Conservation (phyloP, 441 rosid genomes). For the Syzygium malaccense region DNA sequence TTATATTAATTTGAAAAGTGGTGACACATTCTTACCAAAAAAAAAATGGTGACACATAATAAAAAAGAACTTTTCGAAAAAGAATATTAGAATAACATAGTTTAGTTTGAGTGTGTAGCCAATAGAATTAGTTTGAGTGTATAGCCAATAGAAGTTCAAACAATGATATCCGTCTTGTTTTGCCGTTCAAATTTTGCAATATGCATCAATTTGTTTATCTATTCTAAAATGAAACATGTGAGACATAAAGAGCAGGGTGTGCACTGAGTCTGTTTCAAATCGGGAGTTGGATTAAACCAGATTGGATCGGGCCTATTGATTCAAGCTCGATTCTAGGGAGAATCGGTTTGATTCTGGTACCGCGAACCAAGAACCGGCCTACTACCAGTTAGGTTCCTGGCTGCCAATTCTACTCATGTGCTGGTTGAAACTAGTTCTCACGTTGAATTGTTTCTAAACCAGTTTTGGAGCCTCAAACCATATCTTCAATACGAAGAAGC, state of each 20-base stretch:
- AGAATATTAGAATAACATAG: not conserved
- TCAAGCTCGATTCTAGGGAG: not conserved
- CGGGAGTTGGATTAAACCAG: not conserved
- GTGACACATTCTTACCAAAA: no score
- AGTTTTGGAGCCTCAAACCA: not conserved
- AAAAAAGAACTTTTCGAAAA: not conserved
- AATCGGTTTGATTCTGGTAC: not conserved
- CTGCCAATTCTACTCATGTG: not conserved
- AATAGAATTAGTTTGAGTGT: no score
- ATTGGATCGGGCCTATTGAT: fast-evolving
- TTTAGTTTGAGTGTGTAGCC: no score
- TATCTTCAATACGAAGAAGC: not conserved
- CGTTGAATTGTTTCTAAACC: not conserved
- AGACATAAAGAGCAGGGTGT: not conserved
- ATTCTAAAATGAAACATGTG: not conserved
- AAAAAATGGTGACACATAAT: not conserved
- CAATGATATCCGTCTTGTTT: not conserved
- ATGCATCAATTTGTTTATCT: not conserved
- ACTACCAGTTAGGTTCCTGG: no score
- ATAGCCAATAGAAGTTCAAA: no score
- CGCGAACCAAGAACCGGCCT: not conserved
- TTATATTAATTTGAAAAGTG: no score
- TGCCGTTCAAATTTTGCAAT: not conserved
- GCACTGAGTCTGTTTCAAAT: not conserved
- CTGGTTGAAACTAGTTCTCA: not conserved